phyloP scores from a whole-genome alignment of 1,284 basidiomycete species.

The Boletellus deceptivus region DNA sequence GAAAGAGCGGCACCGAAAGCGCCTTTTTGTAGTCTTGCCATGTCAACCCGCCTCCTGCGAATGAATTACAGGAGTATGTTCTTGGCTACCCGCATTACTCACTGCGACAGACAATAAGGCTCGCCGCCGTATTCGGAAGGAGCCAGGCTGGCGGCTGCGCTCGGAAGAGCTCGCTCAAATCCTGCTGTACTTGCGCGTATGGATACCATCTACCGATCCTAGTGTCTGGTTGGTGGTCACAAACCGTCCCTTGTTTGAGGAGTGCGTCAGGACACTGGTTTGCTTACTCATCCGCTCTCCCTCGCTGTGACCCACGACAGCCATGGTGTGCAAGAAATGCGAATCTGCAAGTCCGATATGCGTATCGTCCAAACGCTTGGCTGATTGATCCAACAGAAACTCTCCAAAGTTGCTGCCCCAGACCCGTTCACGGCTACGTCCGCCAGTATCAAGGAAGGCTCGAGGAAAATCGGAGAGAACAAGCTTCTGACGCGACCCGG shows the following conservation, averaged over 20 bases:
- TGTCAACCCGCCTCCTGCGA: slow-evolving; percentile 53
- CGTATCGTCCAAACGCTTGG: slow-evolving; percentile 2
- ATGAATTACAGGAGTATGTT: slow-evolving; percentile 21
- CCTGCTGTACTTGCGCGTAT: too few species aligned
- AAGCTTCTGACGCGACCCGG: slow-evolving; percentile 67
- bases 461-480: slow-evolving; percentile 79
- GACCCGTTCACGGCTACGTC: slow-evolving; percentile 76
- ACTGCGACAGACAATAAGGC: slow-evolving; percentile 34
- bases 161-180: background rate
- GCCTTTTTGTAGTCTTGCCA: slow-evolving; percentile 47
- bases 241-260: background rate
- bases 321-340: slow-evolving; percentile 77
- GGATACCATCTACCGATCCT: too few species aligned
- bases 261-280: too few species aligned
- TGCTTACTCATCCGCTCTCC: slow-evolving; percentile 21
- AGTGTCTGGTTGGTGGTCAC: too few species aligned
- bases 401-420: slow-evolving; percentile 77
- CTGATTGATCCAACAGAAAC: slow-evolving; percentile 52
- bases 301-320: slow-evolving; percentile 6
- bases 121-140: slow-evolving; percentile 24
- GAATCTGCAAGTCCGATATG: slow-evolving; percentile 50
- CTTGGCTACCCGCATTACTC: slow-evolving; percentile 18
- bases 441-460: slow-evolving; percentile 70
- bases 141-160: background rate
- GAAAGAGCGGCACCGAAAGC: slow-evolving; percentile 38